A percentile compares a stretch with the other conserved stretches of the same genome.
Evolutionary conservation across 202 grass and related monocot genomes (phyloP).

Genomic region (Elaeis oleifera): DNA sequence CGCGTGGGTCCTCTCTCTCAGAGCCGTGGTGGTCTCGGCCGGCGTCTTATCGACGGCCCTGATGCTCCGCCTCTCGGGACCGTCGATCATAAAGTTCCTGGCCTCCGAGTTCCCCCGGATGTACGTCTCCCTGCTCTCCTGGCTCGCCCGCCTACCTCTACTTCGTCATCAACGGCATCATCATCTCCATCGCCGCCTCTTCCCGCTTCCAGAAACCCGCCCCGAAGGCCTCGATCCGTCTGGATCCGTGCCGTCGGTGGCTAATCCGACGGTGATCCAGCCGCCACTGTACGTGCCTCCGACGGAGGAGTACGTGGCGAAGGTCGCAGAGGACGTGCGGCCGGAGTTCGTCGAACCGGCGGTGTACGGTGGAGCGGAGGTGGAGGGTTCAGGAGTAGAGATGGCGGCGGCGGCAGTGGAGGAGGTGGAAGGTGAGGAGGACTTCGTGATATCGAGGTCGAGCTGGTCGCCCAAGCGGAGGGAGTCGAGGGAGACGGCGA

Average conservation of each 20-base stretch:
- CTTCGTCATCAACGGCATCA: conserved; percentile 86
- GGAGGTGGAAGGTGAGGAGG: conserved; percentile 5
- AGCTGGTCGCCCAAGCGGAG: conserved; percentile 18
- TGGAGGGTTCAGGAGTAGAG: neutral
- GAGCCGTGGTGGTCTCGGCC: conserved; percentile 16
- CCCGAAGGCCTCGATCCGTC: neutral
- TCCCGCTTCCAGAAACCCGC: conserved; percentile 36
- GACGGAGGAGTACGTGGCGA: neutral
- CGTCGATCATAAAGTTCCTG: conserved; percentile 33
- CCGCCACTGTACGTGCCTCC: conserved; percentile 10
- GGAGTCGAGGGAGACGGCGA: conserved; percentile 25
- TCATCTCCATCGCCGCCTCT: conserved; percentile 79
- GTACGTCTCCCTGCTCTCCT: conserved; percentile 24
- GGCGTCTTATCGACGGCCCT: conserved; percentile 35
- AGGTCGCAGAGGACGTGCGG: neutral
- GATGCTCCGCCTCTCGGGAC: conserved; percentile 32
- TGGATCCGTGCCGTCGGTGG: neutral
- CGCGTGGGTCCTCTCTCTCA: conserved; percentile 7
- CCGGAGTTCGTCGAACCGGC: neutral
- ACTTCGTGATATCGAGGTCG: neutral
- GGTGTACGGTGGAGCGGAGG: neutral
- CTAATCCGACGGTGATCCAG: conserved; percentile 1
- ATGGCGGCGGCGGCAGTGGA: neutral
- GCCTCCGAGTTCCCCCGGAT: conserved; percentile 41
- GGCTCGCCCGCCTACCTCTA: conserved; percentile 85